phyloP scores from a whole-genome alignment of 139 green algal genomes.

The Zygnema cylindricum region DNA sequence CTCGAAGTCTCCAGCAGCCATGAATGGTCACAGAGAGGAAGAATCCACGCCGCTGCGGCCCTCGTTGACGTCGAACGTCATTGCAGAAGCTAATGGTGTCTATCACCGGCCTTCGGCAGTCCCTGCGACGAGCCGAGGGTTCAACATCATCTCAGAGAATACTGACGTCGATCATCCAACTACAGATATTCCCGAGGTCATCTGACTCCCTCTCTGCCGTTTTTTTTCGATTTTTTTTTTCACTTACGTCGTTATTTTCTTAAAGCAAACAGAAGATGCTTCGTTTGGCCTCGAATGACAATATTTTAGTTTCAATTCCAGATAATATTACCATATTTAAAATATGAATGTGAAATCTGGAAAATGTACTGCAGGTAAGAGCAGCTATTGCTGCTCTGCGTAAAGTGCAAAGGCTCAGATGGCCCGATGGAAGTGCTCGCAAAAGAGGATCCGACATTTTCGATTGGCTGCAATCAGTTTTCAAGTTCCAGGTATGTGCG shows the following conservation, averaged over 20 bases:
- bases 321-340: no score
- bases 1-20: no score
- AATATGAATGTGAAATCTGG: no score
- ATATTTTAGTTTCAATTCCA: no score
- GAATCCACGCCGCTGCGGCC: no score
- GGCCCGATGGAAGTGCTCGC: neutral
- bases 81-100: no score
- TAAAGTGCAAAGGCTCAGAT: slow-evolving; percentile 8
- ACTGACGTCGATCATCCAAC: neutral
- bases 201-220: no score
- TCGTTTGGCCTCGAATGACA: neutral
- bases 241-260: neutral
- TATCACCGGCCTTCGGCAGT: no score
- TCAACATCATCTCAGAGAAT: neutral
- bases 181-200: neutral
- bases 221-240: neutral
- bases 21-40: no score
- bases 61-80: no score
- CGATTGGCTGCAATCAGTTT: slow-evolving; percentile 39
- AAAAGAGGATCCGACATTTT: slow-evolving; percentile 14
- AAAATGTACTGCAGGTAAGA: slow-evolving; percentile 17
- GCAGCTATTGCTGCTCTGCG: slow-evolving; percentile 16
- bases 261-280: neutral
- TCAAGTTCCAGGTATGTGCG: slow-evolving; percentile 43
- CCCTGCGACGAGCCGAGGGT: neutral